Percentiles rank a stretch among this genome's conserved stretches.
Conservation (phyloP, 345 rosid genomes). For the Mallotus nudiflorus region DNA sequence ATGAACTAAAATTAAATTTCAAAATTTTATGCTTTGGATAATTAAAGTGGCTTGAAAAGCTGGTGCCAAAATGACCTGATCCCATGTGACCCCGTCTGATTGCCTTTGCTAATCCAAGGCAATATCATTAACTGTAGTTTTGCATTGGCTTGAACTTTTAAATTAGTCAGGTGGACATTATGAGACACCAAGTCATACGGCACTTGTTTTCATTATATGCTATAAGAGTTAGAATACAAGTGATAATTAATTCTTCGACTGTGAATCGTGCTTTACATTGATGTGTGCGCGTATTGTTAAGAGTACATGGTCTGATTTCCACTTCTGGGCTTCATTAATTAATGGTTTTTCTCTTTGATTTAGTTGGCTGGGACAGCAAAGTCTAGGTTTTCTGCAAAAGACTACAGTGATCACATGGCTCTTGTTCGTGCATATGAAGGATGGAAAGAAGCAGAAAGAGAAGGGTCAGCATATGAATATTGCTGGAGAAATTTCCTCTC, state of each 20-base stretch:
- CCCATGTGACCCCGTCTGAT: too few species aligned
- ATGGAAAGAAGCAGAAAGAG: conserved; percentile 96
- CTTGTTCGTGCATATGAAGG: conserved; percentile 99
- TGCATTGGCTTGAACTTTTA: not conserved
- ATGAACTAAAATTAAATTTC: too few species aligned
- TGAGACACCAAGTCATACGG: not conserved
- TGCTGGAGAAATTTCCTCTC: conserved; percentile 98
- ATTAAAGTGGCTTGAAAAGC: too few species aligned
- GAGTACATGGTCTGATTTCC: not conserved
- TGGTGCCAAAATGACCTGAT: too few species aligned
- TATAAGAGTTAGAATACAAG: not conserved
- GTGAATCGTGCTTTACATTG: not conserved
- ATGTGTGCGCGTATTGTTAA: not conserved
- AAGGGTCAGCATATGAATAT: conserved; percentile 91
- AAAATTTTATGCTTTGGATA: too few species aligned
- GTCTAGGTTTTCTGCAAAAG: conserved; percentile 94
- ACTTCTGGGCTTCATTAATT: not conserved
- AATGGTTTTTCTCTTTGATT: conserved; percentile 25
- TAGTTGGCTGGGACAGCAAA: conserved; percentile 96
- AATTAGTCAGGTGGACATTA: not conserved
- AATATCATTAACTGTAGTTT: not conserved
- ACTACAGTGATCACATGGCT: conserved; percentile 99
- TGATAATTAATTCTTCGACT: not conserved
- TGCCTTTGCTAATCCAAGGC: too few species aligned
- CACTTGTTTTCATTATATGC: not conserved